Conservation (phyloP, 345 rosid genomes). For the Aquilaria yunnanensis region DNA sequence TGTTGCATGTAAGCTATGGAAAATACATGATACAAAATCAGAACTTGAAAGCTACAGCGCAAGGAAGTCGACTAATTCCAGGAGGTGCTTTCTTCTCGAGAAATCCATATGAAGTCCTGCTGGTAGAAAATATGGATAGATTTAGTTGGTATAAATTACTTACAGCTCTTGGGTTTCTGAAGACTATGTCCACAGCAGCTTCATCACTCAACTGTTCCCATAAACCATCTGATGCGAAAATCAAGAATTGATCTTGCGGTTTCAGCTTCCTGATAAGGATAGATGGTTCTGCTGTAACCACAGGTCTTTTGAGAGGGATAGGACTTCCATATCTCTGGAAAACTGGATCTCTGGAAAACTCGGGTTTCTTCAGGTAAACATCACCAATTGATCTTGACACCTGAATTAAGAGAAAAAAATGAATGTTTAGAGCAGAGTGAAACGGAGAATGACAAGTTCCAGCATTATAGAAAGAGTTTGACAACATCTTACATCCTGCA, state of each 20-base stretch:
- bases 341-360: slow-evolving; percentile 70
- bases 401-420: slow-evolving; percentile 27
- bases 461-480: no score
- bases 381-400: slow-evolving; percentile 98
- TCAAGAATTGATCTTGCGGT: slow-evolving; percentile 73
- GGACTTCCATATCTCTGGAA: slow-evolving; percentile 74
- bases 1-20: background rate
- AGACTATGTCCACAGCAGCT: slow-evolving; percentile 80
- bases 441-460: background rate
- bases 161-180: slow-evolving; percentile 81
- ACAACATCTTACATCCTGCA: background rate
- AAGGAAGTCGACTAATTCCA: background rate
- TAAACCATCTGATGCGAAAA: slow-evolving; percentile 98
- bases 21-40: background rate
- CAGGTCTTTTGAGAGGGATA: slow-evolving; percentile 73
- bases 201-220: slow-evolving; percentile 97
- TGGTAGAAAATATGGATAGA: no score
- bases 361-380: slow-evolving; percentile 87
- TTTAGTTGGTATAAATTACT: slow-evolving; percentile 23
- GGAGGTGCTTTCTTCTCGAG: background rate
- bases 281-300: slow-evolving; percentile 90
- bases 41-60: background rate
- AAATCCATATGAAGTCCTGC: background rate
- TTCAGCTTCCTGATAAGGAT: slow-evolving; percentile 60
- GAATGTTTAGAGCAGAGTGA: slow-evolving; percentile 4